Conservation (phyloP, 2,329 filamentous ascomycete species). For the Monilinia polystroma region DNA sequence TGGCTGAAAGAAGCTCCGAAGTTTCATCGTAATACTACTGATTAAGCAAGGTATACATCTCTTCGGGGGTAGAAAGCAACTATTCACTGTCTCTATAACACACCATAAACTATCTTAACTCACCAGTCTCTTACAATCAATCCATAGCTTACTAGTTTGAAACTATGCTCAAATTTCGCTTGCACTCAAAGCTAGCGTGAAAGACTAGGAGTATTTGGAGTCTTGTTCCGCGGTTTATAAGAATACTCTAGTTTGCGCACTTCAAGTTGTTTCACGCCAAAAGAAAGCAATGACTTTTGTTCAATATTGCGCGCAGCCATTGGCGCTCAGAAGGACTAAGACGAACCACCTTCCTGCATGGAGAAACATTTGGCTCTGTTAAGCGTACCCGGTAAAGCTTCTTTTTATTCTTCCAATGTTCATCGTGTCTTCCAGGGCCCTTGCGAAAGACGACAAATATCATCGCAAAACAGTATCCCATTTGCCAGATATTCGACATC, state of each 20-base stretch:
- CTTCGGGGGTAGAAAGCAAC: not conserved
- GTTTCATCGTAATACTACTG: not conserved
- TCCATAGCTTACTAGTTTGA: not conserved
- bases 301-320: not conserved
- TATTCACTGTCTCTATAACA: not conserved
- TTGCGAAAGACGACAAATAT: too few species aligned
- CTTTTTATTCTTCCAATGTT: not conserved
- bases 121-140: not conserved
- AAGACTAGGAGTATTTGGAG: not conserved
- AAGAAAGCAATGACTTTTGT: not conserved
- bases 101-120: not conserved
- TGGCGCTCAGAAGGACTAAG: not conserved
- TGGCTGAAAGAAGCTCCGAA: constrained; percentile 4
- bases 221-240: too few species aligned
- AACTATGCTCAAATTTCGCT: not conserved
- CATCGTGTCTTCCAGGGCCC: not conserved
- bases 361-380: not conserved
- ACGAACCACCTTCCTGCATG: not conserved
- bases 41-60: not conserved
- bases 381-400: not conserved
- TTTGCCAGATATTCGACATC: too few species aligned
- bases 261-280: too few species aligned
- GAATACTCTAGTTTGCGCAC: not conserved
- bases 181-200: not conserved
- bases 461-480: too few species aligned